phyloP scores from a whole-genome alignment of 2,329 filamentous ascomycete species.

The Clonostachys chloroleuca region DNA sequence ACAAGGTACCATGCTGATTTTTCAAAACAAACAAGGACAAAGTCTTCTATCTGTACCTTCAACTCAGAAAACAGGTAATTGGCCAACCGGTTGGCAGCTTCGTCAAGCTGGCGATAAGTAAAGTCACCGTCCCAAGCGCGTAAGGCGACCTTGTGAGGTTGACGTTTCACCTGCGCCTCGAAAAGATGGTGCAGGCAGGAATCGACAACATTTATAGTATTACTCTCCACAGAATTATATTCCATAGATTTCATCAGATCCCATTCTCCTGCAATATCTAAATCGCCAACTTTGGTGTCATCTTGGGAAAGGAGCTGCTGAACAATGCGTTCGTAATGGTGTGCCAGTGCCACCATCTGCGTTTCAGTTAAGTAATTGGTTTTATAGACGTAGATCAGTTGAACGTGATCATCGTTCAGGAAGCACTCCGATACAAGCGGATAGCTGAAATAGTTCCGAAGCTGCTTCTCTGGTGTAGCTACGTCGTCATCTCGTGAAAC shows the following conservation, averaged over 20 bases:
- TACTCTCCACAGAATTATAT: not conserved
- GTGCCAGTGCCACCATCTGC: constrained; percentile 4
- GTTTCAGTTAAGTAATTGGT: constrained; percentile 1
- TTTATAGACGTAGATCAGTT: constrained; percentile 2
- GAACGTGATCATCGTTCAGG: not conserved
- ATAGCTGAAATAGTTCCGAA: constrained; percentile 3
- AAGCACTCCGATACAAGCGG: constrained; percentile 1
- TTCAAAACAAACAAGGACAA: constrained; percentile 25
- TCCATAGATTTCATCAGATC: not conserved
- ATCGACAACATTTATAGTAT: not conserved
- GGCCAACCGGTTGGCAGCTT: constrained; percentile 4
- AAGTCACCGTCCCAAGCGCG: constrained; percentile 13
- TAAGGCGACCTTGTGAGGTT: constrained; percentile 8
- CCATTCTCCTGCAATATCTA: not conserved
- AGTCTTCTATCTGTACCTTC: constrained; percentile 11
- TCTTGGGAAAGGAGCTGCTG: constrained; percentile 2
- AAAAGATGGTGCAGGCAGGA: not conserved
- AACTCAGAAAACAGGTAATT: constrained; percentile 5
- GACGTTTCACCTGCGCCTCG: not conserved
- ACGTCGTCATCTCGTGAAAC: not conserved
- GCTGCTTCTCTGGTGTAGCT: not conserved
- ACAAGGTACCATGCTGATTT: constrained; percentile 26
- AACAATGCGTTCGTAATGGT: constrained; percentile 7
- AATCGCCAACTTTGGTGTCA: not conserved
- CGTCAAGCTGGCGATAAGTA: constrained; percentile 13